Conservation (phyloP, 140 eudicot species). For the Bidens hawaiensis region DNA sequence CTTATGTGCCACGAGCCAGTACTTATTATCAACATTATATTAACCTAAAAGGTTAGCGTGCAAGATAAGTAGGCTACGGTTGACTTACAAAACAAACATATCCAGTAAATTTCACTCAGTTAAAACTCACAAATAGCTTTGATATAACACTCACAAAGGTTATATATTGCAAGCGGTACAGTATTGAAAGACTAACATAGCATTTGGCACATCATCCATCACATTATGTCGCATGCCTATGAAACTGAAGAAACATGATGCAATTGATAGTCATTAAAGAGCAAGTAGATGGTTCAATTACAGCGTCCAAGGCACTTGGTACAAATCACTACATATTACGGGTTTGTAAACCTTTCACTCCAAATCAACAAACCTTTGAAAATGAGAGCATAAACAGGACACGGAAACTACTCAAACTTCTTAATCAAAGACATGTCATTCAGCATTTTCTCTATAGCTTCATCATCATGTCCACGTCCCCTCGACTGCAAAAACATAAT, state of each 20-base stretch:
- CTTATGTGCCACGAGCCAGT: no score
- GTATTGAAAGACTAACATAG: no score
- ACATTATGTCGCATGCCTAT: no score
- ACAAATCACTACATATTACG: background rate
- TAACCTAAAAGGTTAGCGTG: no score
- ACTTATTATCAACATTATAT: no score
- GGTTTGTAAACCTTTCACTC: background rate
- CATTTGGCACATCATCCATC: no score
- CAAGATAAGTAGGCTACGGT: no score
- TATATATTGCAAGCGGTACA: no score
- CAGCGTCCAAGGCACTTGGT: background rate
- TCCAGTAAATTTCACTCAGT: no score
- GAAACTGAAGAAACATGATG: background rate
- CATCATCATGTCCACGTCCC: constrained; percentile 82
- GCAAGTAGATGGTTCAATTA: background rate
- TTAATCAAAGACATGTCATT: constrained; percentile 53
- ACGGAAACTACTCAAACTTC: constrained; percentile 65
- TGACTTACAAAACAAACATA: no score
- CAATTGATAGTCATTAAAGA: background rate
- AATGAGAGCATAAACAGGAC: background rate
- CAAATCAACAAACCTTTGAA: background rate
- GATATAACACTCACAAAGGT: no score
- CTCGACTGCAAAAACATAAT: constrained; percentile 50
- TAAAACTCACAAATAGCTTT: no score
- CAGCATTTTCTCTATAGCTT: constrained; percentile 90